Conservation (phyloP, 2,329 filamentous ascomycete species). For the Colletotrichum sublineola region DNA sequence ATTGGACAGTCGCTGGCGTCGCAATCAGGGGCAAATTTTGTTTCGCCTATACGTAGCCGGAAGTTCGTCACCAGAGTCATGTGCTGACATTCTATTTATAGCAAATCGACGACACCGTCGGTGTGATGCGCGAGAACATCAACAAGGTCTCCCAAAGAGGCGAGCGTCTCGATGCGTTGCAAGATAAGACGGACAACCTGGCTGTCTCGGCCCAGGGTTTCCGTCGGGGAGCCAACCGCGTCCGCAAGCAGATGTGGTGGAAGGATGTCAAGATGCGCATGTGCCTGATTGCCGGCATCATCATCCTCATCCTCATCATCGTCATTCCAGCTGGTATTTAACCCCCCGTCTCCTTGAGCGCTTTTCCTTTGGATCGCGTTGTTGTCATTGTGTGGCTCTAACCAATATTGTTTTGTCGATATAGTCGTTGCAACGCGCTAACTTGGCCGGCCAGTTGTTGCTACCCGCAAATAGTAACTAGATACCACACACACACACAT, state of each 20-base stretch:
- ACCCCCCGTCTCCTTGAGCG: slow-evolving; percentile 3
- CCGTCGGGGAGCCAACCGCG: slow-evolving; percentile 94
- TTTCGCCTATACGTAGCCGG: slow-evolving; percentile 24
- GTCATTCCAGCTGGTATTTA: slow-evolving; percentile 89
- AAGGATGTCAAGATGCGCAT: slow-evolving; percentile 99
- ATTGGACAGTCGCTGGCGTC: background rate
- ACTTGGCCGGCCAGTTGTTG: slow-evolving; percentile 55
- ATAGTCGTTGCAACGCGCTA: slow-evolving; percentile 55
- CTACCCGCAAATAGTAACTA: slow-evolving; percentile 57
- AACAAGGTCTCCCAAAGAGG: slow-evolving; percentile 96
- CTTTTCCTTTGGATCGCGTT: slow-evolving; percentile 40
- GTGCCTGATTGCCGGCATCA: slow-evolving; percentile 91
- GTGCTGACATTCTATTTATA: slow-evolving; percentile 55
- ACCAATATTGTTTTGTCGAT: slow-evolving; percentile 17
- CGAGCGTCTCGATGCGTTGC: slow-evolving; percentile 85
- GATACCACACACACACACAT: slow-evolving; percentile 20
- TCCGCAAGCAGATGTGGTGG: slow-evolving; percentile 99
- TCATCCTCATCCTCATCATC: slow-evolving; percentile 92
- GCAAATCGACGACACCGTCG: slow-evolving; percentile 98
- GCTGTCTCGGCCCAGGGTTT: slow-evolving; percentile 94
- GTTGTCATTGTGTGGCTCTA: slow-evolving; percentile 22
- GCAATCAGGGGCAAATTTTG: slow-evolving; percentile 27
- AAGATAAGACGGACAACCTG: slow-evolving; percentile 96
- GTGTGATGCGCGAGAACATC: slow-evolving; percentile 97
- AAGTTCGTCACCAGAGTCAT: slow-evolving; percentile 30